Evolutionary conservation across 2,329 filamentous ascomycete genomes (phyloP), one percentile per base, ranked within the genome.

Genomic region (Pseudomassariella vexata): DNA sequence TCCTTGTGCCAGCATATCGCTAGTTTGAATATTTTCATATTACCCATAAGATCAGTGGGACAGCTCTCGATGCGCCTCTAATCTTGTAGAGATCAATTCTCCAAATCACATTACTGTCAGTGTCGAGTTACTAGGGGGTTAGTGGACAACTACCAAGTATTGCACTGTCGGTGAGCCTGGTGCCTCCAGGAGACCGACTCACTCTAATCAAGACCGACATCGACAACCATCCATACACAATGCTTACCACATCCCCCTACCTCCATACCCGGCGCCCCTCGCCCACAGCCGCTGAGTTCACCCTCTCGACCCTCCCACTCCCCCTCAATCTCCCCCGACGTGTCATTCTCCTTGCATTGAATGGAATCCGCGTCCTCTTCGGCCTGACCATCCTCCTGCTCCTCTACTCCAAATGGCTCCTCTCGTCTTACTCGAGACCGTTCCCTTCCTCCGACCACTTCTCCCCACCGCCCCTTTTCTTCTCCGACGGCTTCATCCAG

Each of bases 211-310:
- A 37, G 19, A 19, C n/a, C n/a, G n/a, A n/a, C n/a, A n/a, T n/a
- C n/a, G n/a, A n/a, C n/a, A n/a, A n/a, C 18, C 24, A 30, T 24
- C 17, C 10, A 9, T 9, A 24, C 38, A 53, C 44, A 30, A 85
- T 86, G 81, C 68, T 84, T 43, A 73, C 72, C 24, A 74, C 69
- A 14, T 49, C 65, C 1, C 74, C 77, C 8, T 71, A 71, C 45
- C 75, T 86, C 30, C 70, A 66, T 46, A 72, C 73, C 39, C 71
- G 77, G 43, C 74, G 78, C 15, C 84, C 85, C 30, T 89, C 92
- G 16, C 82, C 86, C 28, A 94, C 88, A 3, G 95, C 92, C n/a
- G 80, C 85, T 54, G 83, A 85, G 45, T 96, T 90, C 69, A 94
- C 84, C 19, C 85, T 95, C 35, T 92, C 89, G 21, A 95, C 89